These are phyloP conservation scores for Linum usitatissimum DNA, from an alignment of 345 rosid species.

Conservation along the genomic window DNA sequence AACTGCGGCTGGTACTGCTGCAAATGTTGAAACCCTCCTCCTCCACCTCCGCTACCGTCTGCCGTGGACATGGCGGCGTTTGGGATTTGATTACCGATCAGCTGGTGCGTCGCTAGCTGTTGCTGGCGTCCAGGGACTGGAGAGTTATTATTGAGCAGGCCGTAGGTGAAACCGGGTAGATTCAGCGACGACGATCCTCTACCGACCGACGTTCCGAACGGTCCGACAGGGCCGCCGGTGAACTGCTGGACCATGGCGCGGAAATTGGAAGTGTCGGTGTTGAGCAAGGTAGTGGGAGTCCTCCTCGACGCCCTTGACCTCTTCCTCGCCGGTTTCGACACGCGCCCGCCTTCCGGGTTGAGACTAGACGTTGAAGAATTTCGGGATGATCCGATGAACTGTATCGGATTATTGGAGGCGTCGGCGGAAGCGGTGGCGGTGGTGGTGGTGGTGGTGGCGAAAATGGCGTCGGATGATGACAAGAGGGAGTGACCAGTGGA, in stretches of 20 bases:
- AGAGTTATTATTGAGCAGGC: slow-evolving; percentile 9
- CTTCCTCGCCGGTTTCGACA: slow-evolving; percentile 66
- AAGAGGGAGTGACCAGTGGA: too few relatives aligned
- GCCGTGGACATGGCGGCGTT: neutral
- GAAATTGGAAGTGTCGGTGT: slow-evolving; percentile 83
- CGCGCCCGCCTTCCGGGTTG: slow-evolving; percentile 63
- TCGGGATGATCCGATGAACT: neutral
- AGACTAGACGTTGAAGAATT: slow-evolving; percentile 21
- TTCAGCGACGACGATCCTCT: slow-evolving; percentile 13
- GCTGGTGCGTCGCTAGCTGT: neutral
- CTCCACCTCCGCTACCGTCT: neutral
- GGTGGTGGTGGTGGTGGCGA: slow-evolving; percentile 22
- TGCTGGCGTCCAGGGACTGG: slow-evolving; percentile 14
- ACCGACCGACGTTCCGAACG: slow-evolving; percentile 32
- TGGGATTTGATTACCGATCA: neutral
- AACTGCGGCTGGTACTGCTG: slow-evolving; percentile 20
- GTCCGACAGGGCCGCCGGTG: slow-evolving; percentile 72
- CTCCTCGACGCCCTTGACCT: slow-evolving; percentile 89
- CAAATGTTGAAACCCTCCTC: slow-evolving; percentile 1
- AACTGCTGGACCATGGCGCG: slow-evolving; percentile 95
- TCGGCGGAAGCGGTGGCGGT: neutral
- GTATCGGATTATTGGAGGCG: neutral
- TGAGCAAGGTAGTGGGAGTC: slow-evolving; percentile 88
- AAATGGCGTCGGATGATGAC: slow-evolving; percentile 21
- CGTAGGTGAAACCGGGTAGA: slow-evolving; percentile 16